Base-by-base conservation (phyloP, 2,329 filamentous ascomycete genomes). In the Aspergillus japonicus region DNA sequence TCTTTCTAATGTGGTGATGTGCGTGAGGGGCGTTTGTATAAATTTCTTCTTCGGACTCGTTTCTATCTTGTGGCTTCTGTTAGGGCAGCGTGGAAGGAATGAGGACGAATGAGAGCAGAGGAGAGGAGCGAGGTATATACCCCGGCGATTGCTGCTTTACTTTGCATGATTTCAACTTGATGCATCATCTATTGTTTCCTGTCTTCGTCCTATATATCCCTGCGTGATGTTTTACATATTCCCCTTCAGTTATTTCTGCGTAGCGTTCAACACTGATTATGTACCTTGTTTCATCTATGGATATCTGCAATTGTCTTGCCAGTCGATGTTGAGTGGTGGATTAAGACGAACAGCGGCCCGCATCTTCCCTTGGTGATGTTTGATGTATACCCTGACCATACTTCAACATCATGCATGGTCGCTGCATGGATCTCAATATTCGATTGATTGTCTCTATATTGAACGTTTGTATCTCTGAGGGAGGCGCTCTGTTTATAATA, bases 61-160 rank as follows among this genome's bases (percentile, higher is more conserved):
- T 52, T 61, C 58, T 57, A 29, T 53, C 56, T 50, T 49, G 55
- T 58, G 62, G 54, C 54, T 64, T 62, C 26, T 61, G 23, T 51
- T 47, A 47, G 51, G 47, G 59, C 54, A 59, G 62, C 58, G 57
- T 58, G 54, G 61, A 61, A 62, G 57, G 62, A 59, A 61, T 57
- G 57, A 64, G 62, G 58, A 58, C 23, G 60, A 56, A 59, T 61
- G 62, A 62, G 47, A 54, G 59, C 62, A 57, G 61, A 66, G 54
- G 26, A 29, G 26, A 29, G 39, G 62, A 56, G 62, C 64, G 57
- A 35, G 33, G 33, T 35, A 61, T 64, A 65, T 62, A 62, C 64
- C 64, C 63, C 57, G 35, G 39, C 42, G 24, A 35, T 29, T 42
- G 10, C 62, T 61, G 54, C 53, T 58, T 60, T 59, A 50, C 53